Evolutionary conservation across 163 green algal genomes (phyloP).

Genomic region (Smithsoniella earleae): DNA sequence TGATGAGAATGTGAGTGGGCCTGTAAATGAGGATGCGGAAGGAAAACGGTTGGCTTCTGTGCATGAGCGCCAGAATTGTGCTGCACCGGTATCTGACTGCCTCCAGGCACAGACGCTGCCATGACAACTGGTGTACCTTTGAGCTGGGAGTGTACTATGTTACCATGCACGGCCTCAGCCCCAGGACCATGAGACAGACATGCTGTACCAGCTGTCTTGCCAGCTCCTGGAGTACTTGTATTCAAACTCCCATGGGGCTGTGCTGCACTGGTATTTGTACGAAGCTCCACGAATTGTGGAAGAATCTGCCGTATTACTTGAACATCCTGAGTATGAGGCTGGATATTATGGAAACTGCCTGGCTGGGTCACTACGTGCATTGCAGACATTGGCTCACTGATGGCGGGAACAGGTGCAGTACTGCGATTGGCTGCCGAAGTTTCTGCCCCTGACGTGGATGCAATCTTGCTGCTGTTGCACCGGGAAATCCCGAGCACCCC

Average conservation of each 20-base stretch:
- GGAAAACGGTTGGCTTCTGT: not conserved
- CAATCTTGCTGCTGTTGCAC: not conserved
- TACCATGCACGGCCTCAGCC: not conserved
- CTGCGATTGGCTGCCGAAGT: not conserved
- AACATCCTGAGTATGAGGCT: not conserved
- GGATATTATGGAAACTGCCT: not conserved
- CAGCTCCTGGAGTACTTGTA: not conserved
- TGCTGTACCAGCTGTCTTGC: not conserved
- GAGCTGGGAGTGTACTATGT: too few relatives aligned
- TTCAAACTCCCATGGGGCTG: not conserved
- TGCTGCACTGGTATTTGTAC: not conserved
- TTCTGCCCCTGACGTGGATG: not conserved
- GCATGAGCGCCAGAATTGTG: not conserved
- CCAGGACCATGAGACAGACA: not conserved
- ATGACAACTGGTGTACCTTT: too few relatives aligned
- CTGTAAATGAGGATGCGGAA: not conserved
- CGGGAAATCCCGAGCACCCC: not conserved
- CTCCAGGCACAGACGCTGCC: not conserved
- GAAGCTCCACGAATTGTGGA: not conserved
- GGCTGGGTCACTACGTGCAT: not conserved
- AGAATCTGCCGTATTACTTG: not conserved
- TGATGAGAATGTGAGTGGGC: not conserved
- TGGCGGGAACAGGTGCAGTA: not conserved
- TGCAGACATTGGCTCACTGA: too few relatives aligned
- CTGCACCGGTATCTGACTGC: not conserved